Evolutionary conservation across 192 early-diverging fungal species (phyloP).

Genomic region (Jimgerdemannia flammicorona): DNA sequence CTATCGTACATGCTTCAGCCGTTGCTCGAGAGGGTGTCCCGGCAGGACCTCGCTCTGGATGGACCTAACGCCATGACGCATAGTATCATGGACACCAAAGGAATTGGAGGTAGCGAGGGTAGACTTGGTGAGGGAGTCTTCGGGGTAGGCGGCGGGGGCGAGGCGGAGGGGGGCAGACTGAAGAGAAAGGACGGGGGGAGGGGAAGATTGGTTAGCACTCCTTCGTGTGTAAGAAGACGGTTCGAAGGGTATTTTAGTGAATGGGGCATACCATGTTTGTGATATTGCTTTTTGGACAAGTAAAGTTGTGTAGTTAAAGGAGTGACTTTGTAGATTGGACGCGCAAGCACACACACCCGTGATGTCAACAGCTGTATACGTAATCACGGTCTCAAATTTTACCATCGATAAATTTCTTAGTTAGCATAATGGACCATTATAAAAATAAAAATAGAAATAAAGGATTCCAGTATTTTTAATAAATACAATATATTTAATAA

Average conservation of each 20-base stretch:
- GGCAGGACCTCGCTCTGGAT: slow-evolving; percentile 58
- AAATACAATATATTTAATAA: too few relatives aligned
- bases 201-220: neutral
- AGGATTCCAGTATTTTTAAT: too few relatives aligned
- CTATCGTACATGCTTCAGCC: slow-evolving; percentile 56
- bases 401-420: too few relatives aligned
- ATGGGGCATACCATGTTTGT: neutral
- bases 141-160: slow-evolving; percentile 16
- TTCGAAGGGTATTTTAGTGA: neutral
- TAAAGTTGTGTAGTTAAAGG: neutral
- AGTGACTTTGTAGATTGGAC: too few relatives aligned
- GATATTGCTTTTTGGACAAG: neutral
- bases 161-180: slow-evolving; percentile 13
- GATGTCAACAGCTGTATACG: too few relatives aligned
- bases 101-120: slow-evolving; percentile 43
- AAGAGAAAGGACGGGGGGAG: neutral
- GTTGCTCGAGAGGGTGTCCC: slow-evolving; percentile 78
- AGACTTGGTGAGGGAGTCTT: slow-evolving; percentile 13
- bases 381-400: too few relatives aligned
- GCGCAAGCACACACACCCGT: too few relatives aligned
- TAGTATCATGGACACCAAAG: slow-evolving; percentile 79
- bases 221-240: neutral
- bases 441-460: too few relatives aligned
- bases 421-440: too few relatives aligned
- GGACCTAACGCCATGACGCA: slow-evolving; percentile 69